Base-by-base conservation (phyloP, 495 filamentous ascomycete genomes). In the Penicillium chermesinum region DNA sequence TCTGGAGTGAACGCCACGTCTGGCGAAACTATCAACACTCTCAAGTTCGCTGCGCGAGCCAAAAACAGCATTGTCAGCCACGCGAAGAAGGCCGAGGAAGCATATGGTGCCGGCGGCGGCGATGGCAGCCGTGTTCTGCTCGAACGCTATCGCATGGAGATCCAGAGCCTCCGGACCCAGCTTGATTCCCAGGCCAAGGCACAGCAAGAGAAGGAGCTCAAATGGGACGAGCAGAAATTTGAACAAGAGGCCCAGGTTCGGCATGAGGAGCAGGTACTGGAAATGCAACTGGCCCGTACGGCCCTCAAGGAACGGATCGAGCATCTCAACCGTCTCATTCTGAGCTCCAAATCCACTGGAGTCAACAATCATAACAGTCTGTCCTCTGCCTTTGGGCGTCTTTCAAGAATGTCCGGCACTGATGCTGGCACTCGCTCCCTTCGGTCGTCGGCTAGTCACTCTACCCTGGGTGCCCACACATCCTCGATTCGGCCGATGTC, bases 1-100 rank as follows among this genome's bases (percentile, higher is more conserved):
- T 73, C 82, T 16, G 68, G 83, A 22, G 71, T 80, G 7, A 72
- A 71, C 36, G 83, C 76, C 2, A 86, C 96, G 55, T 86, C 84
- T 1, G 83, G 79, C 15, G 93, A 98, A 67, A 97, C 91, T 9
- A 64, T 98, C 54, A 96, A 96, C 64, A 98, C 93, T 0, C 72
- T 98, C 43, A 97, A 98, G 58, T 98, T 98, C 63, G 93, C 93
- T 10, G 89, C 93, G 6, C 80, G 94, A 46, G 93, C 93, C 33
- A 95, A 93, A 74, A 98, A 98, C 63, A 97, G 86, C 59, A 96
- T 98, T 63, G 85, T 96, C 55, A 96, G 90, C 55, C 93, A 96
- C 67, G 93, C 93, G 9, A 96, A 96, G 76, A 86, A 83, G 62
- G 89, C 88, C 15, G 94, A 98, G 57, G 91, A 96, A 54, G 86